A percentile compares a stretch with the other conserved stretches of the same genome.
phyloP scores from a whole-genome alignment of 2,329 filamentous ascomycete genomes.

The Malbranchea cinnamomea region DNA sequence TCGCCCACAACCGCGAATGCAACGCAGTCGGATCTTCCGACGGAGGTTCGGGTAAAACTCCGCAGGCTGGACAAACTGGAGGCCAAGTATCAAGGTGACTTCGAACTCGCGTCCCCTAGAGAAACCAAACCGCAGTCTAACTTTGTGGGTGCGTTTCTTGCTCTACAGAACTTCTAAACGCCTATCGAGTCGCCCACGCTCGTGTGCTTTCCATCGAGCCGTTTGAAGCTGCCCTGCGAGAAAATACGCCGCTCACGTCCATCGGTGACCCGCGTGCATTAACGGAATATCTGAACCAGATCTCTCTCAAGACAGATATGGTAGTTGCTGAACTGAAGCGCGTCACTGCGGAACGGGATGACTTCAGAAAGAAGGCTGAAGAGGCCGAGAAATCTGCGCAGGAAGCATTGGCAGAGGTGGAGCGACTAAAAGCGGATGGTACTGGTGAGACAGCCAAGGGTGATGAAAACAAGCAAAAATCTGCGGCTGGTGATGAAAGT shows the following conservation, averaged over 20 bases:
- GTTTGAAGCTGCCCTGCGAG: conserved; percentile 79
- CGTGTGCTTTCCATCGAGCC: conserved; percentile 77
- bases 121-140: too few relatives aligned
- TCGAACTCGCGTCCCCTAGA: too few relatives aligned
- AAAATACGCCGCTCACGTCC: conserved; percentile 80
- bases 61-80: conserved; percentile 85
- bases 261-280: conserved; percentile 74
- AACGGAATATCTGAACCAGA: conserved; percentile 76
- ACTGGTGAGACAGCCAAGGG: conserved; percentile 14
- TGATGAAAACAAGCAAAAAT: conserved; percentile 23
- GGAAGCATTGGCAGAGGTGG: conserved; percentile 49
- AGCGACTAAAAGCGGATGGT: conserved; percentile 35
- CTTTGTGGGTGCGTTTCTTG: too few relatives aligned
- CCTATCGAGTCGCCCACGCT: conserved; percentile 81
- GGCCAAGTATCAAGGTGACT: conserved; percentile 71
- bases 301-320: conserved; percentile 79
- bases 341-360: conserved; percentile 67
- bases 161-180: conserved; percentile 66
- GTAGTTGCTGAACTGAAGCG: conserved; percentile 85
- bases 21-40: conserved; percentile 44
- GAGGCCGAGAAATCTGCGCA: conserved; percentile 49
- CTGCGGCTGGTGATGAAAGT: conserved; percentile 22
- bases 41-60: conserved; percentile 60
- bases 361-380: conserved; percentile 61
- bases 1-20: conserved; percentile 12